Evolutionary conservation across 2,329 filamentous ascomycete genomes (phyloP).

Genomic region (Amesomyces nigricolor): DNA sequence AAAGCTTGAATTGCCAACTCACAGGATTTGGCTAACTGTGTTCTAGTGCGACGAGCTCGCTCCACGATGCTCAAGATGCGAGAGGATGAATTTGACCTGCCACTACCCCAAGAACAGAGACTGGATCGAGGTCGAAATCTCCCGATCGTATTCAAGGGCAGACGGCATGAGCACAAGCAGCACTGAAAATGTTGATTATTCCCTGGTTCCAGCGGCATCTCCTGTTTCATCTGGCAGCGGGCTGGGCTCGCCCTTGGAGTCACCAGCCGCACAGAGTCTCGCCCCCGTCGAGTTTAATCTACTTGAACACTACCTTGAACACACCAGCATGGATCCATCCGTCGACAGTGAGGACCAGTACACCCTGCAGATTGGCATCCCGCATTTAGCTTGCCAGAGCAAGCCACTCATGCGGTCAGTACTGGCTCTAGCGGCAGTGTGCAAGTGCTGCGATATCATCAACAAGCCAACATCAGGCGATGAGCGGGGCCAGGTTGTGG

Average conservation of each 20-base stretch:
- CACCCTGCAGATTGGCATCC: conserved; percentile 38
- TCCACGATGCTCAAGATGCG: conserved; percentile 33
- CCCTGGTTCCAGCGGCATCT: too few species aligned
- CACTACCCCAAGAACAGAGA: conserved; percentile 26
- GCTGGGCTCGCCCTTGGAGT: not conserved
- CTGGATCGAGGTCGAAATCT: not conserved
- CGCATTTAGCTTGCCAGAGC: conserved; percentile 37
- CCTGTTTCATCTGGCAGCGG: too few species aligned
- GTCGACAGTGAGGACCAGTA: conserved; percentile 36
- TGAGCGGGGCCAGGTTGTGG: conserved; percentile 28
- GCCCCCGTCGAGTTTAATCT: conserved; percentile 33
- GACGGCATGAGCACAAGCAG: too few species aligned
- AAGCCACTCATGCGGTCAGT: conserved; percentile 39
- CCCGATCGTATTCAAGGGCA: too few species aligned
- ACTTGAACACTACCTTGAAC: conserved; percentile 38
- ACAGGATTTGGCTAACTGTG: not conserved
- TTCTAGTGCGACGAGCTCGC: conserved; percentile 32
- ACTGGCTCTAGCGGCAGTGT: conserved; percentile 37
- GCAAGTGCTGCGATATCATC: conserved; percentile 35
- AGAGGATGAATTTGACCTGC: conserved; percentile 29
- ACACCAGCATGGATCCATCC: conserved; percentile 35
- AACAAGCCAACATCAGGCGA: conserved; percentile 1
- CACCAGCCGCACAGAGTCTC: conserved; percentile 19
- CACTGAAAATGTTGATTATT: too few species aligned
- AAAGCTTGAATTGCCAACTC: too few species aligned